Percentiles rank a stretch among this genome's conserved stretches.
These are phyloP conservation scores for Ganoderma resinaceum DNA, from an alignment of 1,284 basidiomycete genomes.

Conservation along the genomic window DNA sequence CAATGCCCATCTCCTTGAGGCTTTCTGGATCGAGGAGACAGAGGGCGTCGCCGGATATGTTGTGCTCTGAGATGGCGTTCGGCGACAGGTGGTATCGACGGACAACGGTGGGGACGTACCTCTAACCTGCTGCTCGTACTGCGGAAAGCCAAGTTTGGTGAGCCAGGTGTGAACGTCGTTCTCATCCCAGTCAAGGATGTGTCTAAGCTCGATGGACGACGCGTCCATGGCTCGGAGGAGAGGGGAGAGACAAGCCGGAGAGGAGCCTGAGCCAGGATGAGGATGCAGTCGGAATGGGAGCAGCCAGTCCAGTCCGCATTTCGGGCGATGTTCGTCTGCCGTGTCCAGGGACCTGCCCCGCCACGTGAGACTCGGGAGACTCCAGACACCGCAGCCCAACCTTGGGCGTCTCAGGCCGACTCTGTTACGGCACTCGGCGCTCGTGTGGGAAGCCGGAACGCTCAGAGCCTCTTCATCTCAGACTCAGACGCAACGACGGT, in stretches of 20 bases:
- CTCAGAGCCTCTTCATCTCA: background rate
- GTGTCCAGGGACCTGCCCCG: conserved; percentile 22
- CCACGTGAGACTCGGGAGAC: conserved; percentile 10
- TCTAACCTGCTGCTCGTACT: conserved; percentile 80
- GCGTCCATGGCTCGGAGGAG: conserved; percentile 43
- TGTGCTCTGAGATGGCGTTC: conserved; percentile 65
- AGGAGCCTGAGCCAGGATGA: conserved; percentile 20
- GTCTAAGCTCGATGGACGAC: conserved; percentile 47
- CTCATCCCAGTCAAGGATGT: conserved; percentile 84
- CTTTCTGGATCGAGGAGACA: conserved; percentile 82
- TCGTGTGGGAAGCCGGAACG: background rate
- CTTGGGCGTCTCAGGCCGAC: conserved; percentile 4
- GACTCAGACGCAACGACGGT: background rate
- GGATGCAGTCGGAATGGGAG: conserved; percentile 27
- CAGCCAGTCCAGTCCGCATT: conserved; percentile 24
- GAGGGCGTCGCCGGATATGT: conserved; percentile 89
- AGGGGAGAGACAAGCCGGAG: conserved; percentile 25
- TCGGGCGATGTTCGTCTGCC: conserved; percentile 9
- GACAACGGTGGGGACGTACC: conserved; percentile 48
- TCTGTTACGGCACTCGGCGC: conserved; percentile 3
- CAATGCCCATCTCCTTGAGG: conserved; percentile 85
- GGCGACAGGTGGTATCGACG: conserved; percentile 21
- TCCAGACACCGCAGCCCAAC: conserved; percentile 10
- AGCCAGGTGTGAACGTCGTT: conserved; percentile 81
- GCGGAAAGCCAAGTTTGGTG: conserved; percentile 75